phyloP scores from a whole-genome alignment of 441 rosid genomes.

The Mallotus japonicus region DNA sequence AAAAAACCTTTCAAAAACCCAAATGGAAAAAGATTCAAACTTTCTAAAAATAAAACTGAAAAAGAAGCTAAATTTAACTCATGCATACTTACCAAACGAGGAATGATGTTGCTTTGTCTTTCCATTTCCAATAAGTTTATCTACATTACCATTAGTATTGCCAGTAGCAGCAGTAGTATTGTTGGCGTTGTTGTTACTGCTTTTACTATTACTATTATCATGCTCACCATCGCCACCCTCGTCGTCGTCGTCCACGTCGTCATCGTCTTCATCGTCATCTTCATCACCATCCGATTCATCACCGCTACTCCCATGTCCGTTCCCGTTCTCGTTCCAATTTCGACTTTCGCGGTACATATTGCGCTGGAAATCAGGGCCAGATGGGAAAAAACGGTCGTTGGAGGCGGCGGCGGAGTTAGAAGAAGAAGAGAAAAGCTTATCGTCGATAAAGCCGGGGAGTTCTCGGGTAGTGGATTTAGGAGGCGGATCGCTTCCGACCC shows the following conservation, averaged over 20 bases:
- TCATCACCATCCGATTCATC: conserved; percentile 61
- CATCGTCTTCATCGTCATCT: conserved; percentile 41
- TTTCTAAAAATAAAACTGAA: conserved; percentile 1
- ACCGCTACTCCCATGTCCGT: conserved; percentile 38
- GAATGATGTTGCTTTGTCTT: conserved; percentile 34
- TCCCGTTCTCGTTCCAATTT: conserved; percentile 41
- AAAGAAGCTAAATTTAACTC: not conserved
- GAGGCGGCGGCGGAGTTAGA: conserved; percentile 29
- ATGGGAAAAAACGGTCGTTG: conserved; percentile 42
- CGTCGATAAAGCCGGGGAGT: conserved; percentile 56
- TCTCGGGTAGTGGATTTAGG: conserved; percentile 46
- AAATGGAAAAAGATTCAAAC: not conserved
- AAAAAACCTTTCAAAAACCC: not conserved
- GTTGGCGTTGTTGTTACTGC: conserved; percentile 21
- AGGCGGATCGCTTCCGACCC: conserved; percentile 26
- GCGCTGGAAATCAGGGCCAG: conserved; percentile 7
- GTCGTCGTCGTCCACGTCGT: conserved; percentile 25
- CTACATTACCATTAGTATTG: conserved; percentile 22
- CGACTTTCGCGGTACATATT: conserved; percentile 21
- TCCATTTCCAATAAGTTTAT: conserved; percentile 40
- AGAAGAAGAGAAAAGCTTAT: conserved; percentile 41
- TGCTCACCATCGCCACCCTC: conserved; percentile 17
- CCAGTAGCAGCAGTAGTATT: conserved; percentile 18
- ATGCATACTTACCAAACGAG: conserved; percentile 34
- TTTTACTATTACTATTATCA: conserved; percentile 12